phyloP scores from a whole-genome alignment of 2,329 filamentous ascomycete species.

The Trichophyton benhamiae region DNA sequence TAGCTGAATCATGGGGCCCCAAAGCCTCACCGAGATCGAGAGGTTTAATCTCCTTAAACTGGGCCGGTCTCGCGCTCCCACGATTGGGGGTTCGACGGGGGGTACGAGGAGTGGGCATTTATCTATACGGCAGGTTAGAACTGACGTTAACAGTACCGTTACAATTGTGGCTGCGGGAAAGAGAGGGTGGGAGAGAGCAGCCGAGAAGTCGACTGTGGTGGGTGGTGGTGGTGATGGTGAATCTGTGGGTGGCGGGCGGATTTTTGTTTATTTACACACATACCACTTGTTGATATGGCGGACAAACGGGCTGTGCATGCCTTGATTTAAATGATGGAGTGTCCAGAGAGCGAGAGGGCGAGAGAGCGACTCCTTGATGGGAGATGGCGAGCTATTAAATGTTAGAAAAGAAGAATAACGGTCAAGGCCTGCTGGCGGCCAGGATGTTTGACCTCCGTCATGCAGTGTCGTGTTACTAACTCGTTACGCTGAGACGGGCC shows the following conservation, averaged over 20 bases:
- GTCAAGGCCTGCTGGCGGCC: too few relatives aligned
- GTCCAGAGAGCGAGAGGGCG: background rate
- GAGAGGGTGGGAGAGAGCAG: too few relatives aligned
- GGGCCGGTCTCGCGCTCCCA: slow-evolving; percentile 44
- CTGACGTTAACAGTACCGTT: background rate
- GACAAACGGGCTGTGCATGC: background rate
- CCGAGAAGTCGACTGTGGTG: too few relatives aligned
- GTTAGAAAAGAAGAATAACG: background rate
- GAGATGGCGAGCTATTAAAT: background rate
- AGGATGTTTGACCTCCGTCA: too few relatives aligned
- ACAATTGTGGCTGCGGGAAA: too few relatives aligned
- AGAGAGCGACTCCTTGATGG: background rate
- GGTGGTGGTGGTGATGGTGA: too few relatives aligned
- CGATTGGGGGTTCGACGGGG: slow-evolving; percentile 28
- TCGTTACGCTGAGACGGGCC: too few relatives aligned
- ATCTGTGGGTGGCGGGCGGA: too few relatives aligned
- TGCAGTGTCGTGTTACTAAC: background rate
- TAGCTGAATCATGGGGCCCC: slow-evolving; percentile 47
- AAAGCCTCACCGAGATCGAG: slow-evolving; percentile 40
- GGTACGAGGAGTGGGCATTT: slow-evolving; percentile 32
- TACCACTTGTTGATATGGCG: background rate
- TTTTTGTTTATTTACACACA: background rate
- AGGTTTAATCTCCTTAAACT: slow-evolving; percentile 48
- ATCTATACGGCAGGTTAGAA: background rate
- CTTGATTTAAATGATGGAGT: background rate